Conservation (phyloP, 2,329 filamentous ascomycete genomes). For the Cercospora citrullina region DNA sequence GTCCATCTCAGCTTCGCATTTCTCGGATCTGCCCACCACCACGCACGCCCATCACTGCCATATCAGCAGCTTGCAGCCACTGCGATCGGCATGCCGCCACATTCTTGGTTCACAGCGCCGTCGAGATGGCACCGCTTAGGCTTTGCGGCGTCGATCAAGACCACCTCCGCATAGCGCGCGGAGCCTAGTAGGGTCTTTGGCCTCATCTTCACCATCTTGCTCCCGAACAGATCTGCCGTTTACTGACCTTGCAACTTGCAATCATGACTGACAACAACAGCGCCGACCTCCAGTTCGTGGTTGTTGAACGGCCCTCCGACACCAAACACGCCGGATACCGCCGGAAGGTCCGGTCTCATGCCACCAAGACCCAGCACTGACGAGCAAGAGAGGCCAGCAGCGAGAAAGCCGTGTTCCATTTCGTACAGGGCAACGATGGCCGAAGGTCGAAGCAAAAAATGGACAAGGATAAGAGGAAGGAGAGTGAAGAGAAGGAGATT, state of each 20-base stretch:
- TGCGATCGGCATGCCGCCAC: neutral
- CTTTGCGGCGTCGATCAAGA: neutral
- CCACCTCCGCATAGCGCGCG: neutral
- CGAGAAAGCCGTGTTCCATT: neutral
- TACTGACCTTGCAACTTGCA: neutral
- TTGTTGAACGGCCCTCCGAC: slow-evolving; percentile 5
- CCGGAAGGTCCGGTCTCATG: neutral
- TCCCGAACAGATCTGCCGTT: neutral
- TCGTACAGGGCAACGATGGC: neutral
- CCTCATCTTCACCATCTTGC: neutral
- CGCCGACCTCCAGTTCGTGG: neutral
- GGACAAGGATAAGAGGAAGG: neutral
- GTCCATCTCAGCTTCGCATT: neutral
- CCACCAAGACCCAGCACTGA: slow-evolving; percentile 11
- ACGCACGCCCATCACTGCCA: neutral
- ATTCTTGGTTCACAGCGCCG: neutral
- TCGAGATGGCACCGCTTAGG: neutral
- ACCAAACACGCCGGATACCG: neutral
- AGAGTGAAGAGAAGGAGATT: neutral
- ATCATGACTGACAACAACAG: neutral
- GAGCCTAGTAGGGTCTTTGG: neutral
- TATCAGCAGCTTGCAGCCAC: neutral
- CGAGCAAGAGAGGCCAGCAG: neutral
- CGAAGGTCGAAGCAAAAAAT: neutral
- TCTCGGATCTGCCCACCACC: neutral